Percentiles rank a stretch among this genome's conserved stretches.
Conservation (phyloP, 805 yeast species). For the Zygoascus ofunaensis region DNA sequence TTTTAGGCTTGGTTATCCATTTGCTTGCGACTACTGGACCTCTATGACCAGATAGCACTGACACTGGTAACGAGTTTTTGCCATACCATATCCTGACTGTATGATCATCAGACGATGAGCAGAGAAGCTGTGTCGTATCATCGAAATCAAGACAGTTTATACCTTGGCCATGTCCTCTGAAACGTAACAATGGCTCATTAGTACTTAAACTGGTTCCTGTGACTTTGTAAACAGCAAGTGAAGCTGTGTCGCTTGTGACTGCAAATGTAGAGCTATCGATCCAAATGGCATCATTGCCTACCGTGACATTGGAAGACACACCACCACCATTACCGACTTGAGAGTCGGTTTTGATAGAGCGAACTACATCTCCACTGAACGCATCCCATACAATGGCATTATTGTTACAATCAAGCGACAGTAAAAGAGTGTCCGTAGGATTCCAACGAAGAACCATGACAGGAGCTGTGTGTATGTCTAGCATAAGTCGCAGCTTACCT, state of each 20-base stretch:
- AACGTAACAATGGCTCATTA: conserved; percentile 39
- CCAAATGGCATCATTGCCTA: conserved; percentile 63
- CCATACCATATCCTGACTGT: conserved; percentile 73
- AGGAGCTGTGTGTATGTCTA: conserved; percentile 44
- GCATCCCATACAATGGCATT: conserved; percentile 61
- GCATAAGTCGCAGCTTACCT: conserved; percentile 52
- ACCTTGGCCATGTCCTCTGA: conserved; percentile 57
- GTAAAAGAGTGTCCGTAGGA: conserved; percentile 40
- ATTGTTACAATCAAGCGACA: conserved; percentile 52
- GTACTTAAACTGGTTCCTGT: conserved; percentile 34
- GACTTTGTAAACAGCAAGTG: conserved; percentile 48
- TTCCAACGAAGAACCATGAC: conserved; percentile 57
- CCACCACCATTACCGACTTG: conserved; percentile 2
- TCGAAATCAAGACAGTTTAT: conserved; percentile 52
- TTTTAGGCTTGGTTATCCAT: conserved; percentile 16
- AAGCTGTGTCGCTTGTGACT: conserved; percentile 49
- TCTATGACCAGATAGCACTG: conserved; percentile 19
- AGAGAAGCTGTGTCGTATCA: conserved; percentile 41
- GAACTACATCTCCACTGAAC: conserved; percentile 37
- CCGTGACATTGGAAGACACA: conserved; percentile 1
- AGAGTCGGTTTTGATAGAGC: conserved; percentile 3
- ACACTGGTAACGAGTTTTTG: conserved; percentile 37
- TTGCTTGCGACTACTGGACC: conserved; percentile 20
- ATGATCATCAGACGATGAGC: conserved; percentile 73
- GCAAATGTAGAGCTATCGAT: conserved; percentile 60